Conservation (phyloP, 2,329 filamentous ascomycete species). For the Aspergillus eucalypticola region DNA sequence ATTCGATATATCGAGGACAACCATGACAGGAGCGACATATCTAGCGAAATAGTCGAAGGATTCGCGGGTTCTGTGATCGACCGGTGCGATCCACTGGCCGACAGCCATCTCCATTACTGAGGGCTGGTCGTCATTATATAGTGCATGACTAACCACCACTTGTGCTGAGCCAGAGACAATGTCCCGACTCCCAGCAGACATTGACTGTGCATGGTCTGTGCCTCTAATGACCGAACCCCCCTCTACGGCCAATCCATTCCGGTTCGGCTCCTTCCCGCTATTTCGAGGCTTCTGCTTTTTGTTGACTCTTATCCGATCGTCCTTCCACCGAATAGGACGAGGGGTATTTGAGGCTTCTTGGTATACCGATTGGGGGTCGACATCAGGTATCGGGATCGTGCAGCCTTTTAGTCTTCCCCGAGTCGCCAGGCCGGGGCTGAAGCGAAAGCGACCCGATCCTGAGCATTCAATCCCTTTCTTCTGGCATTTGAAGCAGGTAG, state of each 20-base stretch:
- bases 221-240: neutral
- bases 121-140: neutral
- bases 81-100: slow-evolving; percentile 16
- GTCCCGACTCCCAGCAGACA: neutral
- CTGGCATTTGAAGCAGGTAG: slow-evolving; percentile 35
- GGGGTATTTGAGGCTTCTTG: neutral
- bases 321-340: neutral
- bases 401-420: slow-evolving; percentile 22
- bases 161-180: neutral
- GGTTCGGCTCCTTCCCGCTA: neutral
- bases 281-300: neutral
- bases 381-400: slow-evolving; percentile 11
- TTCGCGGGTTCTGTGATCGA: slow-evolving; percentile 15
- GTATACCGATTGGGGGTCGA: neutral
- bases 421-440: slow-evolving; percentile 24
- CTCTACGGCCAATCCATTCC: neutral
- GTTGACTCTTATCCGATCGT: neutral
- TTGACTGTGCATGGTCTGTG: neutral
- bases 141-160: neutral
- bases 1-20: slow-evolving; percentile 31
- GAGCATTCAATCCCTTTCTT: slow-evolving; percentile 34
- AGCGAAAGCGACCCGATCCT: slow-evolving; percentile 32
- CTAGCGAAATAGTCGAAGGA: slow-evolving; percentile 25
- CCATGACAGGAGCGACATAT: slow-evolving; percentile 32
- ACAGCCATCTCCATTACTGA: neutral